Conservation (phyloP, 78 protist species). For the Mantamonas sphyraenae region DNA sequence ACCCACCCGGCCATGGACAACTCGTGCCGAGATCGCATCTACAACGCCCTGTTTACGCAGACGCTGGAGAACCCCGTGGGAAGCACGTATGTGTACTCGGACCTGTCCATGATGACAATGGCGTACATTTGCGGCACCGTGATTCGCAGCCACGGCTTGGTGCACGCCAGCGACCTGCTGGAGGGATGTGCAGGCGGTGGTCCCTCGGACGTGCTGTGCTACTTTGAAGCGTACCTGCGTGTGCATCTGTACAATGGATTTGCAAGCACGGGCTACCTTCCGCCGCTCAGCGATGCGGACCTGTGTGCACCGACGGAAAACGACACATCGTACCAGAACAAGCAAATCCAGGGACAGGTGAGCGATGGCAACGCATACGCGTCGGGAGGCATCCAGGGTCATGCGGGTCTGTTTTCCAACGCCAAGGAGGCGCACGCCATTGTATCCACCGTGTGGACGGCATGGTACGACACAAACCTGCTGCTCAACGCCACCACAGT, state of each 20-base stretch:
- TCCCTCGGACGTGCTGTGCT: conserved; percentile 36
- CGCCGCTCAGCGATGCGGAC: not conserved
- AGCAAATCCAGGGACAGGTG: conserved; percentile 47
- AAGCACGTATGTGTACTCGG: conserved; percentile 48
- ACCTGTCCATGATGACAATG: conserved; percentile 62
- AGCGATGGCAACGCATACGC: conserved; percentile 74
- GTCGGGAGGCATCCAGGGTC: conserved; percentile 74
- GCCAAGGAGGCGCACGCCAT: conserved; percentile 32
- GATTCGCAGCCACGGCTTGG: conserved; percentile 14
- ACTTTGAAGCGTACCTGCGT: conserved; percentile 64
- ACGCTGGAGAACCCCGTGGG: conserved; percentile 50
- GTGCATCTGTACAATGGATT: conserved; percentile 31
- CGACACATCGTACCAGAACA: conserved; percentile 38
- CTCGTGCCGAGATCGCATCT: conserved; percentile 50
- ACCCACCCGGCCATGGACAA: conserved; percentile 43
- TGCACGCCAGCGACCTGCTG: conserved; percentile 12
- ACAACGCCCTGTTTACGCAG: conserved; percentile 33
- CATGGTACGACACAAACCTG: not conserved
- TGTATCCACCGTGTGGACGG: conserved; percentile 22
- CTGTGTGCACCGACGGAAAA: conserved; percentile 50
- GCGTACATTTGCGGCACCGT: conserved; percentile 58
- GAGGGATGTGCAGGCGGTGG: conserved; percentile 33
- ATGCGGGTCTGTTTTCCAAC: conserved; percentile 72
- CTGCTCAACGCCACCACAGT: conserved; percentile 58
- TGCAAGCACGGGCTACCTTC: conserved; percentile 31